Percentiles rank a stretch among this genome's conserved stretches.
Conservation (phyloP, 306 rosid species). For the Hylodesmum podocarpum region DNA sequence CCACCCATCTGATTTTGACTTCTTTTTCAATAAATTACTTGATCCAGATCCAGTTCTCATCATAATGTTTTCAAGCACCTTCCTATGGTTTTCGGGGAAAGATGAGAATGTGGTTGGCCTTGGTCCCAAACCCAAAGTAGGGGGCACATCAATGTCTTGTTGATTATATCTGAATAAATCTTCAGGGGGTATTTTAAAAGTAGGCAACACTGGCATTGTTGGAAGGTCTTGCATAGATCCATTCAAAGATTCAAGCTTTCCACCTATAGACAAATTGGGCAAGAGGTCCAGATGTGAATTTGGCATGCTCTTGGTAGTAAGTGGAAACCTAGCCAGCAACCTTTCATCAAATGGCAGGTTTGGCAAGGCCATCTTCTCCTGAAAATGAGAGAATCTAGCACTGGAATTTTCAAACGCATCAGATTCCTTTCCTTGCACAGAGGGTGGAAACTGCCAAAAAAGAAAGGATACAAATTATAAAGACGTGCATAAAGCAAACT, state of each 20-base stretch:
- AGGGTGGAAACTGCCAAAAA: conserved; percentile 54
- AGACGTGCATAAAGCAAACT: conserved; percentile 16
- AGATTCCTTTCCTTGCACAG: conserved; percentile 48
- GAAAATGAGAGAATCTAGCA: conserved; percentile 62
- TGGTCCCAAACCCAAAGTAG: conserved; percentile 80
- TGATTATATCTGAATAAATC: conserved; percentile 72
- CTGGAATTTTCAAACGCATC: conserved; percentile 49
- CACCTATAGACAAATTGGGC: conserved; percentile 77
- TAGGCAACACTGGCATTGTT: conserved; percentile 71
- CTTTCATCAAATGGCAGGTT: conserved; percentile 85
- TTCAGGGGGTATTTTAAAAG: conserved; percentile 70
- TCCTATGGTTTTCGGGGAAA: conserved; percentile 91
- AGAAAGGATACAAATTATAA: conserved; percentile 16
- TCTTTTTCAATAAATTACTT: conserved; percentile 52
- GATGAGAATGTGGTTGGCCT: conserved; percentile 62
- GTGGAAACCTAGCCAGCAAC: conserved; percentile 75
- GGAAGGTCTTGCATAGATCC: conserved; percentile 72
- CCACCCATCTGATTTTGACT: conserved; percentile 79
- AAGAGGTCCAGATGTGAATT: conserved; percentile 68
- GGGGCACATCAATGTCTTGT: conserved; percentile 67
- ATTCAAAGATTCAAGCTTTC: conserved; percentile 59
- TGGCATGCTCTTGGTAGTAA: conserved; percentile 55
- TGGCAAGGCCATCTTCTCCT: conserved; percentile 72
- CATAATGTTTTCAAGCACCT: conserved; percentile 98
- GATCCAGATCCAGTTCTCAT: conserved; percentile 88